Evolutionary conservation across 2,329 filamentous ascomycete genomes (phyloP).

Genomic region (Aureobasidium subglaciale): DNA sequence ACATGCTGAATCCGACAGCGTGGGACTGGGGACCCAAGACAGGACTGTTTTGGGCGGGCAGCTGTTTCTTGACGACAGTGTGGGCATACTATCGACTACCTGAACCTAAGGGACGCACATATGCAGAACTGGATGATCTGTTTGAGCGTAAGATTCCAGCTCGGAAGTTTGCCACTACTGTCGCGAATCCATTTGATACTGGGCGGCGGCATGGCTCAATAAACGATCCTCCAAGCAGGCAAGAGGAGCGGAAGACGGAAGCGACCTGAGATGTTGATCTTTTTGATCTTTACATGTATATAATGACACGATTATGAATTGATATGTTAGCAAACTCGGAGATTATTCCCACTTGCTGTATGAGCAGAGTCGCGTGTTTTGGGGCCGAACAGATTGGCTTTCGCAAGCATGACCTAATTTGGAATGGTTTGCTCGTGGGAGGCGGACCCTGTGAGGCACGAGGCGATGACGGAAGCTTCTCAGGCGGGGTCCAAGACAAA

Average conservation of each 20-base stretch:
- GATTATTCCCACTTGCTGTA: not conserved
- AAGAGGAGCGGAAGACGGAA: not conserved
- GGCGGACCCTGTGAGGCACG: not conserved
- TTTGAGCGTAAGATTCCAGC: constrained; percentile 43
- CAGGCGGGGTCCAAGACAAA: not conserved
- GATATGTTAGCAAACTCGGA: not conserved
- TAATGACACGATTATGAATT: constrained; percentile 9
- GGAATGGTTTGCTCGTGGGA: not conserved
- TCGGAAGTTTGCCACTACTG: constrained; percentile 31
- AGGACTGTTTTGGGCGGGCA: constrained; percentile 35
- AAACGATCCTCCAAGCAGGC: not conserved
- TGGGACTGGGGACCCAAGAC: constrained; percentile 22
- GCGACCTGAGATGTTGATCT: not conserved
- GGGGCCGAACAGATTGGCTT: not conserved
- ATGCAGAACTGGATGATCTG: constrained; percentile 50
- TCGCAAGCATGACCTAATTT: constrained; percentile 6
- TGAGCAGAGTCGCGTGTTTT: not conserved
- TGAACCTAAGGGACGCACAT: constrained; percentile 48
- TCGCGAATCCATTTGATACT: constrained; percentile 18
- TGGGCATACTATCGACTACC: constrained; percentile 50
- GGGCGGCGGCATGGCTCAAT: not conserved
- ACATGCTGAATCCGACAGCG: constrained; percentile 22
- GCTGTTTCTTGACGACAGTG: constrained; percentile 39
- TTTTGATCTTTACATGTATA: not conserved
- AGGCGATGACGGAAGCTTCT: constrained; percentile 5